Conservation (phyloP, 345 rosid genomes). For the Eucalyptus urophylla region DNA sequence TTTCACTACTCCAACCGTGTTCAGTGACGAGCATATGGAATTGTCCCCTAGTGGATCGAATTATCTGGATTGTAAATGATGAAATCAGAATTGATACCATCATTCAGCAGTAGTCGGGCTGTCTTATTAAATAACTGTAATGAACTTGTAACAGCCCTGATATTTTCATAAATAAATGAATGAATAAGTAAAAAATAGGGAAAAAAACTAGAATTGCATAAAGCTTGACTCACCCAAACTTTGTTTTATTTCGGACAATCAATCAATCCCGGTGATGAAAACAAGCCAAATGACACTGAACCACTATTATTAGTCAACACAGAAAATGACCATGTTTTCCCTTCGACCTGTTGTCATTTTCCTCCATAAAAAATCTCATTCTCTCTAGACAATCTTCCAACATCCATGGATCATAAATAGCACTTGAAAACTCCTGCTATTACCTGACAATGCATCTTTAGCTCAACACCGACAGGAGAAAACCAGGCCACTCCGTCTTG, state of each 20-base stretch:
- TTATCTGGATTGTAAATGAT: neutral
- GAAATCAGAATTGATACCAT: neutral
- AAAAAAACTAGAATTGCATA: accelerated
- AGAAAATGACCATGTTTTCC: neutral
- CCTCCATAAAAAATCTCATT: neutral
- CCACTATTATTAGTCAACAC: neutral
- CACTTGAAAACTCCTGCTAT: neutral
- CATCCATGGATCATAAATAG: neutral
- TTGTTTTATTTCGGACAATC: neutral
- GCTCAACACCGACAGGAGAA: neutral
- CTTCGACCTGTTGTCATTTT: neutral
- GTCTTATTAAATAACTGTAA: neutral
- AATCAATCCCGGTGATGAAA: neutral
- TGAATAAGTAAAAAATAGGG: neutral
- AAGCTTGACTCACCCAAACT: neutral
- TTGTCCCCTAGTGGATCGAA: neutral
- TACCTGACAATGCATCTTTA: neutral
- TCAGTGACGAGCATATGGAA: neutral
- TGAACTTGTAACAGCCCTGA: accelerated
- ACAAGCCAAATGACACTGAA: neutral
- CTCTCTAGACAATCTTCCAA: neutral
- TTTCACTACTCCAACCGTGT: neutral
- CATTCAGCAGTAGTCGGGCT: neutral
- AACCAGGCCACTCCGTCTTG: neutral
- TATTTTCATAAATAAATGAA: neutral